Evolutionary conservation across 164 flowering plant genomes (phyloP).

Genomic region (Stephania yunnanensis): DNA sequence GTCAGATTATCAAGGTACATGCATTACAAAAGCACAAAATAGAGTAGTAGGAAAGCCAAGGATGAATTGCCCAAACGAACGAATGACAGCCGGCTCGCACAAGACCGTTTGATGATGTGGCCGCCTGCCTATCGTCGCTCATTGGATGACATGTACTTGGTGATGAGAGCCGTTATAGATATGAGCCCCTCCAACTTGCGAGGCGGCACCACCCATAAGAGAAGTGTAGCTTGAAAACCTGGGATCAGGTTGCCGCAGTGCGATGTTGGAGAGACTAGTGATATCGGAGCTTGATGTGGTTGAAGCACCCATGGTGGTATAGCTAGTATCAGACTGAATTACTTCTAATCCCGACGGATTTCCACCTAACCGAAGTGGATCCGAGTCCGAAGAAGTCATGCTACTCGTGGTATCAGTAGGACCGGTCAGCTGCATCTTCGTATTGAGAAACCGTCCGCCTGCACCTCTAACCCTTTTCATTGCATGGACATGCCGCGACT

Average conservation of each 20-base stretch:
- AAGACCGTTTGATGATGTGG: slow-evolving; percentile 12
- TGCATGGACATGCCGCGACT: slow-evolving; percentile 86
- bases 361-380: slow-evolving; percentile 19
- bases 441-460: slow-evolving; percentile 83
- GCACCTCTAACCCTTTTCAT: slow-evolving; percentile 72
- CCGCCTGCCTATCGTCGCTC: slow-evolving; percentile 17
- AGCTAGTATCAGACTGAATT: slow-evolving; percentile 17
- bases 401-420: slow-evolving; percentile 6
- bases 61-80: slow-evolving; percentile 69
- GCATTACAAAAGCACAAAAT: slow-evolving; percentile 1
- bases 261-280: slow-evolving; percentile 23
- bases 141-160: slow-evolving; percentile 44
- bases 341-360: slow-evolving; percentile 20
- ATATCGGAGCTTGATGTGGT: slow-evolving; percentile 25
- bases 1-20: not conserved
- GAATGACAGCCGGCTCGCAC: slow-evolving; percentile 1
- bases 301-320: slow-evolving; percentile 18
- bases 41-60: slow-evolving; percentile 57
- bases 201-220: slow-evolving; percentile 23
- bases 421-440: slow-evolving; percentile 31
- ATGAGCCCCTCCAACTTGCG: slow-evolving; percentile 30
- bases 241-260: slow-evolving; percentile 28
- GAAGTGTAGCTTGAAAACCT: slow-evolving; percentile 30
- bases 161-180: slow-evolving; percentile 32
- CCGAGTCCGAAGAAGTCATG: slow-evolving; percentile 14